Conservation (phyloP, 805 yeast species). For the Zygosaccharomyces siamensis region DNA sequence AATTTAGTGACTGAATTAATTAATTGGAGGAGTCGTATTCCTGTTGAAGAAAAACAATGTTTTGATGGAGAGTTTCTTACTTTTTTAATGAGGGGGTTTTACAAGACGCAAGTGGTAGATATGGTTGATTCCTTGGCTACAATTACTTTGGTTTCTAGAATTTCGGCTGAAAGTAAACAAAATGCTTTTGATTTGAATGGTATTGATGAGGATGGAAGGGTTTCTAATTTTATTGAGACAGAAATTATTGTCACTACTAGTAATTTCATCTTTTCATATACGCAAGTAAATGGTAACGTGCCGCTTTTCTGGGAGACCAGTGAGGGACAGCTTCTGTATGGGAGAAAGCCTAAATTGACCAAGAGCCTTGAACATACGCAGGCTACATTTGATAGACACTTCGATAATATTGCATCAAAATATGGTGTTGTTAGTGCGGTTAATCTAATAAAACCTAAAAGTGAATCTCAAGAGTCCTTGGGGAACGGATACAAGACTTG, state of each 20-base stretch:
- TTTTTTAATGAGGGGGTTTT: constrained; percentile 87
- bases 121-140: constrained; percentile 29
- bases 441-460: constrained; percentile 63
- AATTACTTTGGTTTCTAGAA: constrained; percentile 79
- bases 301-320: constrained; percentile 96
- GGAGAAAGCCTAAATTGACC: constrained; percentile 75
- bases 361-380: constrained; percentile 80
- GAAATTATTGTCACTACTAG: constrained; percentile 65
- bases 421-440: constrained; percentile 84
- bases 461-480: constrained; percentile 62
- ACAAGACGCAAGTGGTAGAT: constrained; percentile 49
- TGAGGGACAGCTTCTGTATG: constrained; percentile 54
- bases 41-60: constrained; percentile 51
- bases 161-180: constrained; percentile 85
- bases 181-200: constrained; percentile 84
- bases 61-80: constrained; percentile 72
- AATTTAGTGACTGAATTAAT: constrained; percentile 77
- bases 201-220: constrained; percentile 86
- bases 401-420: constrained; percentile 60
- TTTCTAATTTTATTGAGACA: constrained; percentile 86
- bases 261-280: constrained; percentile 58
- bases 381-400: constrained; percentile 79
- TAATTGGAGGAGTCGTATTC: constrained; percentile 63
- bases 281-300: constrained; percentile 85
- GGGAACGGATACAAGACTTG: constrained; percentile 58